phyloP scores from a whole-genome alignment of 768 basidiomycete species.

The Hericium rajendrae region DNA sequence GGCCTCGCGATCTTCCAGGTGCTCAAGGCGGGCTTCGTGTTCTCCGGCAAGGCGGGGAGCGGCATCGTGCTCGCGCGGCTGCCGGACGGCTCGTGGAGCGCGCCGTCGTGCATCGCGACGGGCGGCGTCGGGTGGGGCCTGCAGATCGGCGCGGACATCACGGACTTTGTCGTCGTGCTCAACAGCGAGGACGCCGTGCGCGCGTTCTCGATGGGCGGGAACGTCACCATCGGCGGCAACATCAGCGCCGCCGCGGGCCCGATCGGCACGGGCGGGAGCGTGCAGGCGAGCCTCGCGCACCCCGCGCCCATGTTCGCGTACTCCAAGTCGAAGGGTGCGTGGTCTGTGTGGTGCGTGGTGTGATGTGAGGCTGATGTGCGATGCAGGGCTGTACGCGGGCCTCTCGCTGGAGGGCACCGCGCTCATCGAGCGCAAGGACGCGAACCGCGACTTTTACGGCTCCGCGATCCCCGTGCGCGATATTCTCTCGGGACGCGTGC shows the following conservation, averaged over 20 bases:
- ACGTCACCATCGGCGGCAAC: slow-evolving; percentile 91
- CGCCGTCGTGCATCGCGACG: slow-evolving; percentile 94
- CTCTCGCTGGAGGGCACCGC: slow-evolving; percentile 90
- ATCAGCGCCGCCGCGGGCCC: slow-evolving; percentile 83
- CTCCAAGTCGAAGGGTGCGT: slow-evolving; percentile 85
- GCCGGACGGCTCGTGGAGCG: slow-evolving; percentile 94
- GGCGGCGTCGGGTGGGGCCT: slow-evolving; percentile 92
- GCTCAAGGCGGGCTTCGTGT: slow-evolving; percentile 88
- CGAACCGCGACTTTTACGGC: slow-evolving; percentile 95
- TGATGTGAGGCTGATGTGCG: not conserved
- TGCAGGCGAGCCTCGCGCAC: slow-evolving; percentile 80
- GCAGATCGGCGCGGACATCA: slow-evolving; percentile 92
- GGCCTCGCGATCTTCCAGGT: slow-evolving; percentile 94
- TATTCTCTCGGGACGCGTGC: slow-evolving; percentile 88
- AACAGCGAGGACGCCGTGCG: slow-evolving; percentile 94
- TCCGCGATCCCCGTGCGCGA: slow-evolving; percentile 81
- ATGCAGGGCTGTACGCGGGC: slow-evolving; percentile 86
- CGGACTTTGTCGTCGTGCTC: slow-evolving; percentile 93
- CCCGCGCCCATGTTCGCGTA: slow-evolving; percentile 98
- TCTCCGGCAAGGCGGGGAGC: slow-evolving; percentile 90
- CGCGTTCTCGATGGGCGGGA: slow-evolving; percentile 92
- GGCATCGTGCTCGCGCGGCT: slow-evolving; percentile 88
- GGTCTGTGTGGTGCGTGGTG: not conserved
- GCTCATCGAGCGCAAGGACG: slow-evolving; percentile 91
- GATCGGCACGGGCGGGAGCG: slow-evolving; percentile 87